These are phyloP conservation scores for Eimeria zaria DNA, from an alignment of 169 alveolate genomes.

Conservation along the genomic window DNA sequence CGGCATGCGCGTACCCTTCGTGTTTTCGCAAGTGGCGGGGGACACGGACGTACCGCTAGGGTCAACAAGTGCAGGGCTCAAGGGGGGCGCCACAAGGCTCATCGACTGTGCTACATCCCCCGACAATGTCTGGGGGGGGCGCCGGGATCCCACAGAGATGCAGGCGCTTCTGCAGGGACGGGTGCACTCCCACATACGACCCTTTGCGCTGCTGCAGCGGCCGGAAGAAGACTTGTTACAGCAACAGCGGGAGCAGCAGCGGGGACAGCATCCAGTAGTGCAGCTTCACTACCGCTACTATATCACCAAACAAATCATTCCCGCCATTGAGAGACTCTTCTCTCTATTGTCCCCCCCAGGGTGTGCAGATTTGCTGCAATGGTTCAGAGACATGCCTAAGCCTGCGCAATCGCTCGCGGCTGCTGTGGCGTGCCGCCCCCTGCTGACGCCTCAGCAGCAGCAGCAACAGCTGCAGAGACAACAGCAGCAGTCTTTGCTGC, in stretches of 20 bases:
- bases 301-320: conserved; percentile 82
- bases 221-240: conserved; percentile 52
- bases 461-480: conserved; percentile 55
- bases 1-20: conserved; percentile 73
- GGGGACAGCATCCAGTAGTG: conserved; percentile 7
- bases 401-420: conserved; percentile 61
- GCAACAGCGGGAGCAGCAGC: conserved; percentile 25
- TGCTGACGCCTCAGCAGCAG: conserved; percentile 1
- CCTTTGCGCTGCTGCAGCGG: conserved; percentile 31
- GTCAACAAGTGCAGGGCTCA: conserved; percentile 30
- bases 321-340: conserved; percentile 83
- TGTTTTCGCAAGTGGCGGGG: conserved; percentile 65
- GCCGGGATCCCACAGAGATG: conserved; percentile 61
- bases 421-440: neutral
- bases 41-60: conserved; percentile 71
- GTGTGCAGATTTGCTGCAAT: conserved; percentile 72
- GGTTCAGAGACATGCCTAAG: conserved; percentile 84
- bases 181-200: conserved; percentile 9
- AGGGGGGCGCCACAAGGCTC: conserved; percentile 40
- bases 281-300: conserved; percentile 77
- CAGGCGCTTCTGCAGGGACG: conserved; percentile 57
- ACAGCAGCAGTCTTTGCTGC: conserved; percentile 67
- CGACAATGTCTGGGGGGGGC: conserved; percentile 80
- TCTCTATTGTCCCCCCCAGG: conserved; percentile 71
- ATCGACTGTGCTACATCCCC: conserved; percentile 80